These are phyloP conservation scores for Halocafeteria seosinensis DNA, from an alignment of 108 stramenopile species.

Conservation along the genomic window DNA sequence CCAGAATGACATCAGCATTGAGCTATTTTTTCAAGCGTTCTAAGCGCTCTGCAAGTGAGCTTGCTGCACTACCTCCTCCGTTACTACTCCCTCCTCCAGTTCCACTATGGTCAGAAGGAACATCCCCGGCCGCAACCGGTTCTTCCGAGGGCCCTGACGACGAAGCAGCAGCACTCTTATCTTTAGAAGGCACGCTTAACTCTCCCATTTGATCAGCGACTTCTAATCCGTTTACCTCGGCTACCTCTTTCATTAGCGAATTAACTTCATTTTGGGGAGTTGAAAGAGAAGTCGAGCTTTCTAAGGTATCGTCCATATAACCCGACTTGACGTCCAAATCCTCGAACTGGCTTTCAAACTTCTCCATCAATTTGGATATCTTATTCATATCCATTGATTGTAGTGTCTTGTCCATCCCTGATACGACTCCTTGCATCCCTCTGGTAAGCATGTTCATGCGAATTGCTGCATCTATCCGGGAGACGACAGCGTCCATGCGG, in stretches of 20 bases:
- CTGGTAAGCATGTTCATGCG: slow-evolving; percentile 75
- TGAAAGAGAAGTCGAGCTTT: slow-evolving; percentile 68
- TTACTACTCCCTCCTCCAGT: no score
- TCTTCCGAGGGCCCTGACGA: no score
- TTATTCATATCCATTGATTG: slow-evolving; percentile 73
- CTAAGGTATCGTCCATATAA: slow-evolving; percentile 89
- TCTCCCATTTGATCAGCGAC: slow-evolving; percentile 48
- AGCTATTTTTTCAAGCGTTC: no score
- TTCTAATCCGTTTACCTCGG: slow-evolving; percentile 71
- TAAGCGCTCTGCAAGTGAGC: no score
- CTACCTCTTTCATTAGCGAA: slow-evolving; percentile 50
- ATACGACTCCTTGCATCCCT: slow-evolving; percentile 71
- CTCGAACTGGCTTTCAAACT: slow-evolving; percentile 95
- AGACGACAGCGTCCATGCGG: slow-evolving; percentile 80
- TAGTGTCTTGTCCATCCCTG: slow-evolving; percentile 75
- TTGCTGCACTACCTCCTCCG: no score
- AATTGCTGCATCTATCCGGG: slow-evolving; percentile 81
- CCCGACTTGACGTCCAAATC: slow-evolving; percentile 77
- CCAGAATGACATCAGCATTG: no score
- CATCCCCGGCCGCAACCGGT: no score
- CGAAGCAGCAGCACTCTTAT: no score
- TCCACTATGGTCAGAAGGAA: no score
- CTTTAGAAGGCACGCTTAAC: no score
- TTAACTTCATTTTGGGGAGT: slow-evolving; percentile 90
- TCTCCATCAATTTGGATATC: slow-evolving; percentile 70